Evolutionary conservation across 1,284 basidiomycete species (phyloP), one percentile per base, ranked within the genome.

Genomic region (Moesziomyces parantarcticus): DNA sequence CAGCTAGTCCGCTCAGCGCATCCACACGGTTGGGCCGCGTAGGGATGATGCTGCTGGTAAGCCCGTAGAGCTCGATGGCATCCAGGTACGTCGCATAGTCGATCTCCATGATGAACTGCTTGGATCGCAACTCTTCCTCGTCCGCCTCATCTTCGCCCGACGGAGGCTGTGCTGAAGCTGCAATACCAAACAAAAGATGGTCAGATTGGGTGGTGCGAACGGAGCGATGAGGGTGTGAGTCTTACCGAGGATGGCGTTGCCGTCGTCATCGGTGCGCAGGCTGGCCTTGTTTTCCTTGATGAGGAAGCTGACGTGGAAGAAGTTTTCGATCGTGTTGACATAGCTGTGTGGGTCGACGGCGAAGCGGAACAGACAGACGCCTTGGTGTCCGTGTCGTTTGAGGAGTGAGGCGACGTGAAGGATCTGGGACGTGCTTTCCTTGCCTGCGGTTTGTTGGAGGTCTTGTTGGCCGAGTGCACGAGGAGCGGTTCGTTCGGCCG

Each of bases 291-390:
- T 92, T 75, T 96, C 93, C 46, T 92, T 88, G 50, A 97, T 91
- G 53, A 95, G 86, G 84, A 97, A 97, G 0, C 93, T 94, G 2
- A 96, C 87, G 78, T 96, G 92, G 83, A 97, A 97, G 21, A 96
- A 86, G 81, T 97, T 97, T 84, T 97, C 94, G 21, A 97, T 92
- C 0, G 92, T 92, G 82, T 97, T 94, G 0, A 90, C 90, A 79
- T 93, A 97, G 75, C 92, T 91, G 34, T 90, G 84, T 8, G 94
- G 94, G 78, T 97, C 94, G 65, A 95, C 86, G 48, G 94, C 88
- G 78, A 97, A 92, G 64, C 87, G 85, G 86, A 96, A 95, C 83
- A 96, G 78, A 82, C 94, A 92, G 50, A 92, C 87, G 8, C 85
- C 84, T 0, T 63, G 21, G 9, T 49, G 52, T 8, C 78, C 83